phyloP scores from a whole-genome alignment of 345 rosid species.

The Ceriops tagal region DNA sequence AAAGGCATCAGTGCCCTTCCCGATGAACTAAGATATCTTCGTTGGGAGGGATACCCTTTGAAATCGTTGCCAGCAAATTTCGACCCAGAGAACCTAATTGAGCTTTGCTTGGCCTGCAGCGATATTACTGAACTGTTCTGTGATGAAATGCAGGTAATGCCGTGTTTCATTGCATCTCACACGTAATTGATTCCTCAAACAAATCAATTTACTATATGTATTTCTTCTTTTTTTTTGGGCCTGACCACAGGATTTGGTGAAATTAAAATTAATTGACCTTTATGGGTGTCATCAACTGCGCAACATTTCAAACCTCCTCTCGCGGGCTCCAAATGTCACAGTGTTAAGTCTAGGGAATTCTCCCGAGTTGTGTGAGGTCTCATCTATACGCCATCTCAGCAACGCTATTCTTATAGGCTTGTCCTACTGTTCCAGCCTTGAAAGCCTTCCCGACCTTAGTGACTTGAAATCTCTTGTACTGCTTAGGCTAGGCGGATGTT shows the following conservation, averaged over 20 bases:
- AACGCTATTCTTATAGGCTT: neutral
- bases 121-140: neutral
- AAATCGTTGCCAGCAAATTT: conserved; percentile 7
- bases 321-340: conserved; percentile 25
- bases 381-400: too few relatives aligned
- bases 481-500: conserved; percentile 24
- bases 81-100: neutral
- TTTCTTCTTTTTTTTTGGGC: too few relatives aligned
- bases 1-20: conserved; percentile 2
- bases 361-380: too few relatives aligned
- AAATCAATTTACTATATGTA: neutral
- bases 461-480: conserved; percentile 24
- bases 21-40: neutral
- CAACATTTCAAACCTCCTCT: conserved; percentile 2
- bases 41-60: conserved; percentile 6
- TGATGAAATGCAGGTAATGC: neutral
- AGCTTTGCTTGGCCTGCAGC: neutral
- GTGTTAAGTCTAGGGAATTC: conserved; percentile 20
- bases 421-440: conserved; percentile 25
- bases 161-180: neutral
- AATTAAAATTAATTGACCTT: neutral
- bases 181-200: neutral
- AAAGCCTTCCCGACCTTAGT: conserved; percentile 25
- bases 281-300: neutral
- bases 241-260: neutral